A percentile compares a stretch with the other conserved stretches of the same genome.
These are phyloP conservation scores for Komagataella ulmi DNA, from an alignment of 805 yeast species.

Conservation along the genomic window DNA sequence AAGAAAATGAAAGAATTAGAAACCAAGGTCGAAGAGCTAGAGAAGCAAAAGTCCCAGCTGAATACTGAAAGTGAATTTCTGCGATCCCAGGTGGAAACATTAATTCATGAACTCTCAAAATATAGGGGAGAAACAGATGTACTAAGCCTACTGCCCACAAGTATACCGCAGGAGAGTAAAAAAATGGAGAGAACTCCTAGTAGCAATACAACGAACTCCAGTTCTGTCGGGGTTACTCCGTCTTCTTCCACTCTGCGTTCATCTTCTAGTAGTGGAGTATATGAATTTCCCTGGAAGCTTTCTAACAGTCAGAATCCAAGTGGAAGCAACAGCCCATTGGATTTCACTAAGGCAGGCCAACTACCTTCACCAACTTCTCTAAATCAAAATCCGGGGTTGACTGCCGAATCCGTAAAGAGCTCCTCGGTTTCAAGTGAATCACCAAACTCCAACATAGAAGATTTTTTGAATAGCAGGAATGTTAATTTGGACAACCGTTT, in stretches of 20 bases:
- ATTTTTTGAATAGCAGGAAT: slow-evolving; percentile 7
- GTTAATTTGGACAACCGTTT: slow-evolving; percentile 29
- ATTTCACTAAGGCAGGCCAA: background rate
- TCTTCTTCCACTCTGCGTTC: background rate
- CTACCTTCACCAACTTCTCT: background rate
- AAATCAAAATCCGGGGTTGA: background rate
- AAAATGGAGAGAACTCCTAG: background rate
- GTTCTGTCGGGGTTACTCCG: background rate
- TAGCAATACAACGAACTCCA: background rate
- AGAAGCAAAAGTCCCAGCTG: slow-evolving; percentile 56
- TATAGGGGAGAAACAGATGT: slow-evolving; percentile 26
- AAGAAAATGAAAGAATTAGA: slow-evolving; percentile 76
- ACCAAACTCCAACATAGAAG: slow-evolving; percentile 1
- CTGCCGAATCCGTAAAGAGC: slow-evolving; percentile 1
- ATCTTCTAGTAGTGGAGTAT: background rate
- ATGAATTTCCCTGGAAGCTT: slow-evolving; percentile 3
- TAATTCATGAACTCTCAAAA: slow-evolving; percentile 57
- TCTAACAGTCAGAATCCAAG: slow-evolving; percentile 6
- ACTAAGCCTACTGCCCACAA: slow-evolving; percentile 4
- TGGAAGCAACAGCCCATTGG: background rate
- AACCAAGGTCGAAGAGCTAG: slow-evolving; percentile 58
- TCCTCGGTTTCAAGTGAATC: slow-evolving; percentile 2
- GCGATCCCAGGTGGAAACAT: slow-evolving; percentile 60
- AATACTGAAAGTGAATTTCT: slow-evolving; percentile 62
- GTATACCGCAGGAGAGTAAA: background rate